Conservation (phyloP, 2,329 filamentous ascomycete species). For the Pseudophaeomoniella oleicola region DNA sequence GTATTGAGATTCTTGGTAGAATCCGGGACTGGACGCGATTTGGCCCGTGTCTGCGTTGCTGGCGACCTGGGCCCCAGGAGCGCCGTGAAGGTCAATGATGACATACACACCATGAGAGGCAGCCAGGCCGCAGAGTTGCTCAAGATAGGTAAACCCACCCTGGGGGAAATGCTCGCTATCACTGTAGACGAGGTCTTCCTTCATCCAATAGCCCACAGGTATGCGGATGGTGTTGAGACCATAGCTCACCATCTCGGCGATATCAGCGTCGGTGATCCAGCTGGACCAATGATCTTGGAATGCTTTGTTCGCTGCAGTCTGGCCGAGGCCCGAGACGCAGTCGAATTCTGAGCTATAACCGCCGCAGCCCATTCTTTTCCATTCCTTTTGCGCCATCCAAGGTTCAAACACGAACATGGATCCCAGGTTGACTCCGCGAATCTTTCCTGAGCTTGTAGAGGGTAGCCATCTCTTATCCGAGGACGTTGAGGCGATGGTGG, state of each 20-base stretch:
- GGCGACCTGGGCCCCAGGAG: slow-evolving; percentile 28
- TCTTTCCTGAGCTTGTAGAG: slow-evolving; percentile 16
- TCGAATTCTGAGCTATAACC: slow-evolving; percentile 31
- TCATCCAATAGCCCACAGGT: slow-evolving; percentile 36
- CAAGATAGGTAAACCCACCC: slow-evolving; percentile 27
- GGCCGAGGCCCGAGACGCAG: slow-evolving; percentile 30
- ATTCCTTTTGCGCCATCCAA: slow-evolving; percentile 31
- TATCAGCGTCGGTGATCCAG: slow-evolving; percentile 29
- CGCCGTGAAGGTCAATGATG: slow-evolving; percentile 34
- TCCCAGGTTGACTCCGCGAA: slow-evolving; percentile 37
- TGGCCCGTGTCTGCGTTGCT: slow-evolving; percentile 29
- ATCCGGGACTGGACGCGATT: slow-evolving; percentile 25
- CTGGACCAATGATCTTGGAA: slow-evolving; percentile 32
- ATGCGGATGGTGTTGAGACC: slow-evolving; percentile 36
- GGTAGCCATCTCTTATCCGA: background rate
- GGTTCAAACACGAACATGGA: slow-evolving; percentile 33
- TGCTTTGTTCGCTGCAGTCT: slow-evolving; percentile 24
- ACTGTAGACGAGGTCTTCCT: slow-evolving; percentile 27
- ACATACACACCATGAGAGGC: slow-evolving; percentile 30
- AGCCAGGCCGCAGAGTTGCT: slow-evolving; percentile 27
- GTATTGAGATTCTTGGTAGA: slow-evolving; percentile 40
- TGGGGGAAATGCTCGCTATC: slow-evolving; percentile 31
- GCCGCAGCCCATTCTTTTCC: slow-evolving; percentile 29
- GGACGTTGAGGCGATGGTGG: background rate
- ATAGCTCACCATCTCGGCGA: slow-evolving; percentile 28